Base-by-base conservation (phyloP, 2,329 filamentous ascomycete genomes). In the Cercospora beticola region DNA sequence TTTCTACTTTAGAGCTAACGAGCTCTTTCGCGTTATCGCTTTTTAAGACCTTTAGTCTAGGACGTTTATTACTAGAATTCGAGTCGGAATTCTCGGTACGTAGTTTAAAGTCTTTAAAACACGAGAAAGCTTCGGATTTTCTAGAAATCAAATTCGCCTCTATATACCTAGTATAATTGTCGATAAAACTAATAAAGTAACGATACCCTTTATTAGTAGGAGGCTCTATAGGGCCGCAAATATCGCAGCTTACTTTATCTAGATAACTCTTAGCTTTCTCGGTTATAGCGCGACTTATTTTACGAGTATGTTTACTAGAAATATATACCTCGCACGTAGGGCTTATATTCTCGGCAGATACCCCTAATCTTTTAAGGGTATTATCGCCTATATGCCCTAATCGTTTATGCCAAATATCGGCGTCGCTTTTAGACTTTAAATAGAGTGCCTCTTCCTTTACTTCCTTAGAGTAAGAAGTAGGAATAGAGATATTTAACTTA, bases 181-280 rank as follows among this genome's bases (percentile, higher is more conserved):
- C 49, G 9, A 67, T 67, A 67, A 67, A 67, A 33, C 58, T 67
- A 62, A 62, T 67, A 63, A 57, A 62, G 60, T 67, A 67, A 18
- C 59, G 30, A 67, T 56, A 43, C 31, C 31, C 65, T 46, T 21
- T 18, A 43, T 67, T 54, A 31, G 33, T 43, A 43, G 33, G 33
- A 66, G 64, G 65, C 59, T 67, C 59, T 61, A 62, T 67, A 67
- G 65, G 59, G 8, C 65, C 10, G 18, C 21, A 67, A 7, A 67
- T 67, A 63, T 62, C 31, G 46, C 6, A 30, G 28, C 6, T 8
- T 30, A 30, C 30, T 58, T 67, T 67, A 62, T 67, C 65, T 62
- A 62, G 59, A 49, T 43, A 65, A 56, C 18, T 26, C n/a, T 59
- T 60, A 59, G 54, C 63, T 60, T 65, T 59, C 33, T 40, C 54